phyloP scores from a whole-genome alignment of 257 asterid species.

The Primulina tabacum region DNA sequence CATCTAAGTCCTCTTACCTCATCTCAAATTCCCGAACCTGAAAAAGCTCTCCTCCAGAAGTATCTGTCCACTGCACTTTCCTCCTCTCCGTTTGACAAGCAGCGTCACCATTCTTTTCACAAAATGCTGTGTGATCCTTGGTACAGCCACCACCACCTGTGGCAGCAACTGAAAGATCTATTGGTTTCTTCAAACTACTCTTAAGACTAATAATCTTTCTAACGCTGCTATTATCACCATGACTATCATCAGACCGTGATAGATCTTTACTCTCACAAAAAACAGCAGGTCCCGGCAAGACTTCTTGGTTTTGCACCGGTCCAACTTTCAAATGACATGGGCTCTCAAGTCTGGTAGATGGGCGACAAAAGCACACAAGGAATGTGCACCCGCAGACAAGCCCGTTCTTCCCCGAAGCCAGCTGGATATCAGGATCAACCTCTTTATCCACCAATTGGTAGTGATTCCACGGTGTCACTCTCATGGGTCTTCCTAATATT shows the following conservation, averaged over 20 bases:
- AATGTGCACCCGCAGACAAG: slow-evolving; percentile 77
- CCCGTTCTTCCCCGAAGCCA: slow-evolving; percentile 79
- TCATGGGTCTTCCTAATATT: slow-evolving; percentile 91
- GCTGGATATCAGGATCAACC: slow-evolving; percentile 75
- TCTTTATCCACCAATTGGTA: slow-evolving; percentile 97
- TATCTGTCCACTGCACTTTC: slow-evolving; percentile 94
- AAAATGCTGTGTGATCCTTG: slow-evolving; percentile 28
- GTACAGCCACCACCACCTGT: slow-evolving; percentile 22
- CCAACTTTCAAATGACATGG: slow-evolving; percentile 74
- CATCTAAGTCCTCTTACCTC: slow-evolving; percentile 52
- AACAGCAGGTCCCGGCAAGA: slow-evolving; percentile 36
- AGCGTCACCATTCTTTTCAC: slow-evolving; percentile 34
- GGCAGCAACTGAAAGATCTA: slow-evolving; percentile 26
- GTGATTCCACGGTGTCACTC: slow-evolving; percentile 97
- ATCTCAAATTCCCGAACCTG: slow-evolving; percentile 91
- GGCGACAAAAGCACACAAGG: slow-evolving; percentile 77
- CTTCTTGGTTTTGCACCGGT: slow-evolving; percentile 58
- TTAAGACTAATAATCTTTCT: slow-evolving; percentile 39
- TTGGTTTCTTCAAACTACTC: slow-evolving; percentile 81
- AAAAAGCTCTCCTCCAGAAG: slow-evolving; percentile 74
- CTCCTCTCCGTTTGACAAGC: slow-evolving; percentile 48
- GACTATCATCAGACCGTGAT: slow-evolving; percentile 26
- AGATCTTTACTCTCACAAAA: slow-evolving; percentile 41
- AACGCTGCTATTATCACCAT: slow-evolving; percentile 13
- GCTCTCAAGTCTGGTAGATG: slow-evolving; percentile 72